Base-by-base conservation (phyloP, 1,139 yeast species). In the Geotrichum phurueaensis region DNA sequence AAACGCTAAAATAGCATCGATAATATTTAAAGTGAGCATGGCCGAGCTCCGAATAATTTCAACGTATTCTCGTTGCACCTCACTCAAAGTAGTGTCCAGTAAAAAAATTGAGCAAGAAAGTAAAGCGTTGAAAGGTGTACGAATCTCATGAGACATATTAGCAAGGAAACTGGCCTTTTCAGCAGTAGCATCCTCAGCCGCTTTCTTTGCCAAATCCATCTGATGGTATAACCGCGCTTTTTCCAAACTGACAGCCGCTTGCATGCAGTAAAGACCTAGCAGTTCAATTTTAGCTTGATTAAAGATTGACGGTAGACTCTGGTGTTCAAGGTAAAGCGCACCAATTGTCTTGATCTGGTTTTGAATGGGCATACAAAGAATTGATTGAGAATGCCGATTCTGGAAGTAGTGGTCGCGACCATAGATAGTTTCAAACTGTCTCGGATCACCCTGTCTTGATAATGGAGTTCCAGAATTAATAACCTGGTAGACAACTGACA, bases 111-210 rank as follows among this genome's bases (percentile, higher is more conserved):
- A 80, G 69, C 85, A 82, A 4, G 84, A 81, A 61, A 82, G 72
- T 56, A 83, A 71, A 0, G 85, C 82, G 68, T 82, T 82, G 71
- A 82, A 82, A 0, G 85, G 86, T 0, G 86, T 82, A 63, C 86
- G 71, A 57, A 82, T 82, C 67, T 82, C 86, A 68, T 82, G 84
- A 0, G 84, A 80, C 62, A 60, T 82, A 64, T 82, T 82, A n/a
- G 85, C 84, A 59, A 82, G 68, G 65, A 82, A 82, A 58, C 83
- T 79, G 1, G 85, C 84, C 71, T 81, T 82, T 65, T 81, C 85
- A 3, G 81, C 82, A 0, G 84, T 82, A 0, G 86, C 85, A 60
- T 81, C 84, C 65, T 82, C 85, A 0, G 86, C 86, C 1, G 84
- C 81, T 63, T 76, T 74, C 67, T 81, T 82, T 3, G 86, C 85